A percentile compares a stretch with the other conserved stretches of the same genome.
phyloP scores from a whole-genome alignment of 2,329 filamentous ascomycete species.

The Alternaria gaisen region DNA sequence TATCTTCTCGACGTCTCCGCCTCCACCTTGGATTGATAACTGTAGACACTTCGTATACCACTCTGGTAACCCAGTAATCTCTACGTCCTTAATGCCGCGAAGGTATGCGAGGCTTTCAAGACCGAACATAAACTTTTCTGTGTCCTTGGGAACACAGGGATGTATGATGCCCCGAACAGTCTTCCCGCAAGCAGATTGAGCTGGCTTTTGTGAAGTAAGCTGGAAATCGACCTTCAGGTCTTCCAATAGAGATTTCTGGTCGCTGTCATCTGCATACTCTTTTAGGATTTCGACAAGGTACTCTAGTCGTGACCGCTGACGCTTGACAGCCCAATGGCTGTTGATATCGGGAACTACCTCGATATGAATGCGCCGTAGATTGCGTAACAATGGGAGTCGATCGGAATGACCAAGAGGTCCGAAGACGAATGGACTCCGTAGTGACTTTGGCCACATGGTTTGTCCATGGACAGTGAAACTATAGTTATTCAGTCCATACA shows the following conservation, averaged over 20 bases:
- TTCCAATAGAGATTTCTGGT: slow-evolving; percentile 27
- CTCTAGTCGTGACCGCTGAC: slow-evolving; percentile 29
- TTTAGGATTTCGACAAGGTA: slow-evolving; percentile 34
- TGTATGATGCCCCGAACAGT: too few species aligned
- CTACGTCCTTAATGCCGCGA: slow-evolving; percentile 27
- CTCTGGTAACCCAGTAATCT: slow-evolving; percentile 22
- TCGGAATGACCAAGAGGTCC: slow-evolving; percentile 20
- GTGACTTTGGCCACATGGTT: slow-evolving; percentile 14
- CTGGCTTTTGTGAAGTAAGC: neutral
- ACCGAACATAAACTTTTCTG: slow-evolving; percentile 26
- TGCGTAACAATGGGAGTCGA: slow-evolving; percentile 27
- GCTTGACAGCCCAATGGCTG: slow-evolving; percentile 21
- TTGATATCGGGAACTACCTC: slow-evolving; percentile 4
- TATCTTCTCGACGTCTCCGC: slow-evolving; percentile 24
- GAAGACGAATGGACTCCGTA: slow-evolving; percentile 28
- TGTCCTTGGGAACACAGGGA: neutral
- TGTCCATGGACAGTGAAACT: slow-evolving; percentile 22
- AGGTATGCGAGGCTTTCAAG: slow-evolving; percentile 29
- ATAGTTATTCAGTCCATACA: slow-evolving; percentile 35
- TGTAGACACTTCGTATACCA: slow-evolving; percentile 35
- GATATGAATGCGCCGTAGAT: slow-evolving; percentile 30
- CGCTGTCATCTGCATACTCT: slow-evolving; percentile 27
- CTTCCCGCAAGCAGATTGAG: neutral
- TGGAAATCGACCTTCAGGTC: slow-evolving; percentile 14
- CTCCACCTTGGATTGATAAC: slow-evolving; percentile 30